Percentiles rank a stretch among this genome's conserved stretches.
Conservation (phyloP, 306 rosid species). For the Acmispon strigosus region DNA sequence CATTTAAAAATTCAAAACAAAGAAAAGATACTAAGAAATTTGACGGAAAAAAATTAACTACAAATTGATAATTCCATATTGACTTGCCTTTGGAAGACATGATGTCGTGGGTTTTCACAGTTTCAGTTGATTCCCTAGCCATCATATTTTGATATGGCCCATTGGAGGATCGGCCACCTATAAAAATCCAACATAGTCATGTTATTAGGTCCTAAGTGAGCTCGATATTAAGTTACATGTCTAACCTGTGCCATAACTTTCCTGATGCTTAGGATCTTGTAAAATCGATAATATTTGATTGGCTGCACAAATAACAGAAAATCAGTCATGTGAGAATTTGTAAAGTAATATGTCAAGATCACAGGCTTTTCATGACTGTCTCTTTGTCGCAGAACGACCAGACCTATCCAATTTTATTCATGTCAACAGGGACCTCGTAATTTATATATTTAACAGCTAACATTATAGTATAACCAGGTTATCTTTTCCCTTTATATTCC, state of each 20-base stretch:
- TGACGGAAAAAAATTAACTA: not conserved
- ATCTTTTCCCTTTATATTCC: not conserved
- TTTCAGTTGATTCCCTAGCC: slow-evolving; percentile 17
- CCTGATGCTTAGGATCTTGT: slow-evolving; percentile 43
- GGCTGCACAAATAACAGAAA: slow-evolving; percentile 47
- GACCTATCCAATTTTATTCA: slow-evolving; percentile 1
- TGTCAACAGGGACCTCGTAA: not conserved
- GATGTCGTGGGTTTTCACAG: slow-evolving; percentile 13
- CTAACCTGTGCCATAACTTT: slow-evolving; percentile 27
- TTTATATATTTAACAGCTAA: not conserved
- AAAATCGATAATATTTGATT: slow-evolving; percentile 66
- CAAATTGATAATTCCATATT: slow-evolving; percentile 13
- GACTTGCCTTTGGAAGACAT: slow-evolving; percentile 40
- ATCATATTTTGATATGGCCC: slow-evolving; percentile 15
- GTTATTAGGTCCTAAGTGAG: slow-evolving; percentile 22
- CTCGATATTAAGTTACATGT: slow-evolving; percentile 5
- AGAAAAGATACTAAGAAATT: not conserved
- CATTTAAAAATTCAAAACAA: not conserved
- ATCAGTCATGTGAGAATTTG: slow-evolving; percentile 9
- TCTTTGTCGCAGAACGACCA: not conserved
- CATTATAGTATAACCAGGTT: not conserved
- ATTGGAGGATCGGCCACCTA: slow-evolving; percentile 22
- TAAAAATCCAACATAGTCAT: slow-evolving; percentile 24
- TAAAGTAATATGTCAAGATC: slow-evolving; percentile 4
- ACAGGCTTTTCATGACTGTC: not conserved